Evolutionary conservation across 2,329 filamentous ascomycete genomes (phyloP).

Genomic region (Diaporthe sp.): DNA sequence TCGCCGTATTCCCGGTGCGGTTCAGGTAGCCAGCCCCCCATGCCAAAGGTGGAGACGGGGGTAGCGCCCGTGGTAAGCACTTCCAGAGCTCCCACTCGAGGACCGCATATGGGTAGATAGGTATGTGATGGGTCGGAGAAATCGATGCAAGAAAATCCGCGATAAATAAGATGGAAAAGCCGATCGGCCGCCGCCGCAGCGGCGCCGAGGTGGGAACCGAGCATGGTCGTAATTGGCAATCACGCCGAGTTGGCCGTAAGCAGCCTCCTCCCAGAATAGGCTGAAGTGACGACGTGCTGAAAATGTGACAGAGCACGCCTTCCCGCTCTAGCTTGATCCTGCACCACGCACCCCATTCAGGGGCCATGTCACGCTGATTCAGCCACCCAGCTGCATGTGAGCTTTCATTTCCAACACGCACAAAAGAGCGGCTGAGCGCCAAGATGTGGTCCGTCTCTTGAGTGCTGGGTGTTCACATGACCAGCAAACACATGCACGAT

Average conservation of each 20-base stretch:
- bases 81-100: slow-evolving; percentile 32
- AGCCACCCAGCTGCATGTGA: slow-evolving; percentile 33
- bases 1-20: slow-evolving; percentile 8
- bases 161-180: slow-evolving; percentile 10
- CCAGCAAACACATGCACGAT: slow-evolving; percentile 32
- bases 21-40: not conserved
- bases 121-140: not conserved
- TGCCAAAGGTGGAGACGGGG: slow-evolving; percentile 2
- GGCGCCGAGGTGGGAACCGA: not conserved
- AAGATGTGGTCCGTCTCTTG: not conserved
- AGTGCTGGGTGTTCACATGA: slow-evolving; percentile 36
- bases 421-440: not conserved
- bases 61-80: slow-evolving; percentile 16
- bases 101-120: not conserved
- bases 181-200: slow-evolving; percentile 25
- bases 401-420: slow-evolving; percentile 5
- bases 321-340: slow-evolving; percentile 15
- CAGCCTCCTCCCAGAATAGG: slow-evolving; percentile 14
- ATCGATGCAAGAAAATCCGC: not conserved
- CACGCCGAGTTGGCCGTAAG: slow-evolving; percentile 13
- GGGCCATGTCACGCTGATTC: slow-evolving; percentile 26
- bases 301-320: slow-evolving; percentile 31
- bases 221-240: slow-evolving; percentile 1
- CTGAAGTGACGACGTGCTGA: slow-evolving; percentile 10
- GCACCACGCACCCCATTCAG: slow-evolving; percentile 12